Evolutionary conservation across 208 protist genomes (phyloP), one percentile per base, ranked within the genome.

Genomic region (Endotrypanum monterogeii): DNA sequence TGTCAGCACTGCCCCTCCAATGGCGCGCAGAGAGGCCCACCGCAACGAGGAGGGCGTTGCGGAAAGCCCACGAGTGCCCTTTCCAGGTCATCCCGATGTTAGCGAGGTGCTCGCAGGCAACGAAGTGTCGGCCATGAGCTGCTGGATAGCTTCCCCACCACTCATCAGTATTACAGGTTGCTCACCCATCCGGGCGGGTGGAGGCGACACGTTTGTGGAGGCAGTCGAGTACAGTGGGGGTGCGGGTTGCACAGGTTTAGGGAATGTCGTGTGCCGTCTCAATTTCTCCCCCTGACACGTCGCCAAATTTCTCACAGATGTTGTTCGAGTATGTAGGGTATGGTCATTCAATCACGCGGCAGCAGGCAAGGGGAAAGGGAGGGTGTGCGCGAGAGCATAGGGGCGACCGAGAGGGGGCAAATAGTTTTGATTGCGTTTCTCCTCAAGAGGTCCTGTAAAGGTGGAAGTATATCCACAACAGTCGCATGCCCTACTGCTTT

Each of bases 121-220:
- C 50, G 28, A 20, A 30, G 28, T 32, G 25, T 28, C n/a, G 9
- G 16, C 25, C 28, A n/a, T 52, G 66, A 5, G 50, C 30, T 54
- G 25, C 23, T 54, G 66, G 30, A 50, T n/a, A 44, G 48, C 28
- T 57, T 20, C 39, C 57, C 48, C 20, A 51, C 7, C 23, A 2
- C 30, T 41, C 48, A 32, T 4, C 18, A 44, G 20, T 66, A 54
- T 46, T 20, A 68, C 69, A 32, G 75, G 50, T 12, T 80, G 75
- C 55, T 80, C 75, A 4, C 75, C 75, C 28, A 74, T 80, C 48
- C n/a, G 35, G 11, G 69, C 23, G 32, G n/a, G n/a, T 18, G 69
- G 23, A 12, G 46, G 12, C 0, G 30, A 20, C 16, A 60, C 46
- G 16, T 30, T 9, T 18, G 30, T 54, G 16, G 48, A 28, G 41